Percentiles rank a stretch among this genome's conserved stretches.
Evolutionary conservation across 495 filamentous ascomycete genomes (phyloP).

Genomic region (Talaromyces liani): DNA sequence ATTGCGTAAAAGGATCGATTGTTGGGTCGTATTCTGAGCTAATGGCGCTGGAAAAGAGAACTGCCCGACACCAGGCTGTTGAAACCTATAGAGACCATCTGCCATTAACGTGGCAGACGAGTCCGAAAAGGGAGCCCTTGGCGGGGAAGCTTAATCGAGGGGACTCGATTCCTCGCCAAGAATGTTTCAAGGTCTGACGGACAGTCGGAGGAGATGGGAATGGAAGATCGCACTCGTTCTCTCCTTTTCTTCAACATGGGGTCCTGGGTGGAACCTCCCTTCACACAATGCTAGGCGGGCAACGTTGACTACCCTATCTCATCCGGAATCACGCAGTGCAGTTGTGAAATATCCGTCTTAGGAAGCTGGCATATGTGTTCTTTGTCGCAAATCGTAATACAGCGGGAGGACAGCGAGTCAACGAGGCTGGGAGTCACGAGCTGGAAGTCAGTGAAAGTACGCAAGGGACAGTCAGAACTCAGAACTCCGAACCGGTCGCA

Average conservation of each 20-base stretch:
- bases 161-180: slow-evolving; percentile 10
- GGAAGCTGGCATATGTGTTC: not conserved
- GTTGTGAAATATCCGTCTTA: not conserved
- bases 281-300: not conserved
- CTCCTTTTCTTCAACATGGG: slow-evolving; percentile 47
- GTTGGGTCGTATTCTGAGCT: slow-evolving; percentile 28
- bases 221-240: slow-evolving; percentile 38
- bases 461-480: not conserved
- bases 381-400: not conserved
- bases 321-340: not conserved
- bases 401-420: not conserved
- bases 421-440: not conserved
- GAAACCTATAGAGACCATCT: slow-evolving; percentile 75
- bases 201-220: slow-evolving; percentile 26
- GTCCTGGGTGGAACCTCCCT: slow-evolving; percentile 31
- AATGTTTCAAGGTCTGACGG: slow-evolving; percentile 15
- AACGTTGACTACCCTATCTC: not conserved
- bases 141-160: slow-evolving; percentile 17
- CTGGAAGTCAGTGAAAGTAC: not conserved
- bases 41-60: slow-evolving; percentile 51
- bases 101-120: slow-evolving; percentile 62
- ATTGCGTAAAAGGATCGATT: slow-evolving; percentile 46
- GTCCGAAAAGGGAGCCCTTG: slow-evolving; percentile 29
- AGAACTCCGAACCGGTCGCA: not conserved
- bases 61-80: slow-evolving; percentile 61